Percentiles rank a stretch among this genome's conserved stretches.
Evolutionary conservation across 306 rosid species (phyloP).

Genomic region (Inga laurina): DNA sequence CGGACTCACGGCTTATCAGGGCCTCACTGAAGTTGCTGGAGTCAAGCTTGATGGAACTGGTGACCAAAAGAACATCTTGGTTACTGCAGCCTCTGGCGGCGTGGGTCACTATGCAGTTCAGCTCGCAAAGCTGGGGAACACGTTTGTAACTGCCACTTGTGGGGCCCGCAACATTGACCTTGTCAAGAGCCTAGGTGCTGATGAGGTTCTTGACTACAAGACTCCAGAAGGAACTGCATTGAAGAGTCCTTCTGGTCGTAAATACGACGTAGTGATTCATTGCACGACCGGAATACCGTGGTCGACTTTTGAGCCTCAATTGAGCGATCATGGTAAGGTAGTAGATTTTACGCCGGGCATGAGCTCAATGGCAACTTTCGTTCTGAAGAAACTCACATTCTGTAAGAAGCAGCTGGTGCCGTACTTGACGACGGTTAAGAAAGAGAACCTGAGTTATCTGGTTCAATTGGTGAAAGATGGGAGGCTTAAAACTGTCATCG

Average conservation of each 20-base stretch:
- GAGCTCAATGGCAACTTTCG: constrained; percentile 32
- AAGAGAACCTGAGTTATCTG: constrained; percentile 53
- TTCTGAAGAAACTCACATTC: constrained; percentile 54
- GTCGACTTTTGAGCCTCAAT: constrained; percentile 60
- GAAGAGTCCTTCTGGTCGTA: constrained; percentile 65
- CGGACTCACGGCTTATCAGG: constrained; percentile 68
- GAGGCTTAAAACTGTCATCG: constrained; percentile 55
- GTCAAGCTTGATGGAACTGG: constrained; percentile 67
- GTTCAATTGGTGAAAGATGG: constrained; percentile 57
- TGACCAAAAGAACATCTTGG: constrained; percentile 48
- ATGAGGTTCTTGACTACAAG: constrained; percentile 74
- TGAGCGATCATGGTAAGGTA: constrained; percentile 54
- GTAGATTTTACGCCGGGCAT: constrained; percentile 53
- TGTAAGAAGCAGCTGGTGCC: constrained; percentile 64
- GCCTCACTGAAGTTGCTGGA: constrained; percentile 59
- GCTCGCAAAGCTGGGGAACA: constrained; percentile 65
- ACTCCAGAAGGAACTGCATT: constrained; percentile 62
- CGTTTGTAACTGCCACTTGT: constrained; percentile 70
- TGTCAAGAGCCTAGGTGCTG: constrained; percentile 68
- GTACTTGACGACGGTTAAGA: constrained; percentile 28
- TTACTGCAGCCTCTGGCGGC: constrained; percentile 67
- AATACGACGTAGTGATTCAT: constrained; percentile 61
- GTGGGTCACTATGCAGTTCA: constrained; percentile 68
- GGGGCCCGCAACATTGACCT: constrained; percentile 66
- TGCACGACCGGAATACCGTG: constrained; percentile 59